Base-by-base conservation (phyloP, 2,329 filamentous ascomycete genomes). In the Chrysoporthe austroafricana region DNA sequence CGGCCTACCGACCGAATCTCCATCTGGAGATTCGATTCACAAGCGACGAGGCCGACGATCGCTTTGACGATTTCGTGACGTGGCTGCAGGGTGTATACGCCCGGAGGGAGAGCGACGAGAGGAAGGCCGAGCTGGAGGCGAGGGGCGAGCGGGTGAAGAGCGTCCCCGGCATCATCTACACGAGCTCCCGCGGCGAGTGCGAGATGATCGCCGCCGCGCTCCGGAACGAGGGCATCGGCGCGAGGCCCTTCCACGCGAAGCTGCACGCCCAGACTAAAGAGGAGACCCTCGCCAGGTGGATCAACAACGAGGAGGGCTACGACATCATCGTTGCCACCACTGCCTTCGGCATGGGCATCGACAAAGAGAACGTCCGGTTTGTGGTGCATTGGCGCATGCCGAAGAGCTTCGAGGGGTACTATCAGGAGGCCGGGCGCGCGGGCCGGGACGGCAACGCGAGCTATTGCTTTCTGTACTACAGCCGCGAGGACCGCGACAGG, bases 261-360 rank as follows among this genome's bases (percentile, higher is more conserved):
- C 81, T 96, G 71, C 78, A 87, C 66, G 86, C 89, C 74, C 82
- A 89, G 7, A 84, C 86, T 66, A 94, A 93, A 74, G 90, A 91
- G 72, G 87, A 91, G 68, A 91, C 91, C 1, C 83, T 94, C 4
- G 79, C 85, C 18, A 85, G 86, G 21, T 95, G 92, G 92, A 89
- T 94, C 58, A 84, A 85, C 65, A 91, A 93, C 76, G 86, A 88
- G 64, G 84, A 86, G 36, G 91, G 91, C 1, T 97, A 96, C 79
- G 94, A 96, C 76, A 89, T 98, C 61, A 95, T 98, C 69, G 94
- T 97, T 39, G 95, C 95, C 1, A 98, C 95, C 0, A 98, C 93
- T 1, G 95, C 95, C 0, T 98, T 98, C 74, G 95, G 95, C 2
- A 98, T 98, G 95, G 95, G 95, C 36, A 97, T 98, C 71, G 94